phyloP scores from a whole-genome alignment of 176 grass and related monocot genomes.

The Oryza punctata region DNA sequence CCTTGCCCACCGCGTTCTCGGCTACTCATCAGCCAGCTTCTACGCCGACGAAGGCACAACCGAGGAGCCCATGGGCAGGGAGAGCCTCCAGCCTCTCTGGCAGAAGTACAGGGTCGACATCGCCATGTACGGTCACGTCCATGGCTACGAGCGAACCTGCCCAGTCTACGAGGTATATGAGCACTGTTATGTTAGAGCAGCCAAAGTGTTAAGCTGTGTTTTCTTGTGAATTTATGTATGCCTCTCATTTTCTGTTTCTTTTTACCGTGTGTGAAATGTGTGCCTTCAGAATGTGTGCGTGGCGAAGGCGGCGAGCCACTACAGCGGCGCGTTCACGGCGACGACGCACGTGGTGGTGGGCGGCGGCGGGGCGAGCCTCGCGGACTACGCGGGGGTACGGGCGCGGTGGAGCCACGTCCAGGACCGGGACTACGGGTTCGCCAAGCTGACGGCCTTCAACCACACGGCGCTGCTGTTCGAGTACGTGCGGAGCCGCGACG shows the following conservation, averaged over 20 bases:
- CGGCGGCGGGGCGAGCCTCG: slow-evolving; percentile 75
- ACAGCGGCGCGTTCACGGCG: slow-evolving; percentile 71
- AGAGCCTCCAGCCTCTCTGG: slow-evolving; percentile 79
- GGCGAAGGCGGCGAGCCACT: slow-evolving; percentile 65
- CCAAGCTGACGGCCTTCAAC: slow-evolving; percentile 84
- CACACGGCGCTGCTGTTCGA: slow-evolving; percentile 74
- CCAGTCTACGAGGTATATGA: slow-evolving; percentile 76
- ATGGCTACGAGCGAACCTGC: slow-evolving; percentile 91
- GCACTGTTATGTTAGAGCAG: too few species aligned
- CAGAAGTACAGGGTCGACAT: slow-evolving; percentile 90
- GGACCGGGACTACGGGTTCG: slow-evolving; percentile 81
- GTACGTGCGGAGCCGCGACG: slow-evolving; percentile 86
- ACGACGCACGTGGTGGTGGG: slow-evolving; percentile 92
- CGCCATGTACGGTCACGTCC: slow-evolving; percentile 71
- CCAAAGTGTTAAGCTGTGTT: too few species aligned
- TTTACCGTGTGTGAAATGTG: too few species aligned
- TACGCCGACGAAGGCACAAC: slow-evolving; percentile 67
- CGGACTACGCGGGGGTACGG: slow-evolving; percentile 49
- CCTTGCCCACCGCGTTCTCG: slow-evolving; percentile 80
- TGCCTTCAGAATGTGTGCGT: slow-evolving; percentile 57
- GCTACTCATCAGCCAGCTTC: slow-evolving; percentile 81
- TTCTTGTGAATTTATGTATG: too few species aligned
- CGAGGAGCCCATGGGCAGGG: slow-evolving; percentile 87
- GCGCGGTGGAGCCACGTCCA: slow-evolving; percentile 75
- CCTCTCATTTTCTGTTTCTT: too few species aligned